A percentile compares a stretch with the other conserved stretches of the same genome.
Conservation (phyloP, 2,329 filamentous ascomycete species). For the Fusarium transvaalense region DNA sequence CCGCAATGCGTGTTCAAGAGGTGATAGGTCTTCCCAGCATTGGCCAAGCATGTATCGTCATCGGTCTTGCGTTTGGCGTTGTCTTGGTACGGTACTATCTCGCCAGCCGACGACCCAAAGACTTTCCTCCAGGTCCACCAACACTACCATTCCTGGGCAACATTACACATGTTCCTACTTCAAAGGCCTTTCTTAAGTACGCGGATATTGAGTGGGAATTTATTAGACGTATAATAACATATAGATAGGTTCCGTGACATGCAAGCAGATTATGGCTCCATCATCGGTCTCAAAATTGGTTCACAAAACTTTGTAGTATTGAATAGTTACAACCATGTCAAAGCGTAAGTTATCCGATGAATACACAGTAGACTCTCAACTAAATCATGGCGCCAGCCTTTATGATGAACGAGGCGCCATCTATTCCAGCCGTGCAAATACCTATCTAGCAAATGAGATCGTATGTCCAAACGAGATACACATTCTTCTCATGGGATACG, state of each 20-base stretch:
- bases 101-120: conserved; percentile 25
- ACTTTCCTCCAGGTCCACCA: conserved; percentile 44
- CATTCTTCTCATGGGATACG: conserved; percentile 43
- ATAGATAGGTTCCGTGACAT: conserved; percentile 6
- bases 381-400: conserved; percentile 53
- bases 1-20: background rate
- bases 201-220: conserved; percentile 19
- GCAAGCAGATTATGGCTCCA: conserved; percentile 50
- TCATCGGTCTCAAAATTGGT: conserved; percentile 51
- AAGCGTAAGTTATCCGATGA: background rate
- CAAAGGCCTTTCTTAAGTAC: conserved; percentile 51
- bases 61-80: background rate
- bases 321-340: conserved; percentile 10
- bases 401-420: conserved; percentile 54
- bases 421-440: conserved; percentile 55
- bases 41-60: background rate
- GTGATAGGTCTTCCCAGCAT: background rate
- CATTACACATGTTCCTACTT: conserved; percentile 44
- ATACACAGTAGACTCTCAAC: background rate
- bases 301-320: conserved; percentile 52
- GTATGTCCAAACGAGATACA: conserved; percentile 44
- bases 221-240: background rate
- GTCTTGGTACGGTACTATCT: background rate
- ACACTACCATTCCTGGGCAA: conserved; percentile 45
- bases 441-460: conserved; percentile 49